A percentile compares a stretch with the other conserved stretches of the same genome.
phyloP scores from a whole-genome alignment of 352 stramenopile species.

The Elongisporangium anandrum region DNA sequence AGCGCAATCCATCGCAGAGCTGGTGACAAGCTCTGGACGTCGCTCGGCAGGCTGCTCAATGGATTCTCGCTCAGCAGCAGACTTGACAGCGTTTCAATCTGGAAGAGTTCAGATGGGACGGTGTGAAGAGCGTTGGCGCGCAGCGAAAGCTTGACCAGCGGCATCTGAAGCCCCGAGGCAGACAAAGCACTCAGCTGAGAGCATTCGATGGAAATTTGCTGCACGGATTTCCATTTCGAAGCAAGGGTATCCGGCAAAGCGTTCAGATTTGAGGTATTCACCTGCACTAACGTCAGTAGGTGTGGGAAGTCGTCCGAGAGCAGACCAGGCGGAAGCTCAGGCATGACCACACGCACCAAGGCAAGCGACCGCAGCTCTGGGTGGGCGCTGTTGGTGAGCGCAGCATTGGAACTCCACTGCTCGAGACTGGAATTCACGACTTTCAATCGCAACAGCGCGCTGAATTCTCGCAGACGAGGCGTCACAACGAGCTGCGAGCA shows the following conservation, averaged over 20 bases:
- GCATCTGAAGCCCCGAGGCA: background rate
- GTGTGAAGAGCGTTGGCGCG: background rate
- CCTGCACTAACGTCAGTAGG: background rate
- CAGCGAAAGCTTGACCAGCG: background rate
- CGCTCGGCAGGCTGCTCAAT: background rate
- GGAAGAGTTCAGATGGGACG: background rate
- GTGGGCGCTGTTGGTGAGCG: constrained; percentile 11
- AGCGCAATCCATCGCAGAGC: background rate
- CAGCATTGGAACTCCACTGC: constrained; percentile 7
- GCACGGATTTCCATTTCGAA: background rate
- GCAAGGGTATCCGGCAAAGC: background rate
- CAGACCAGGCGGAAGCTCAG: constrained; percentile 15
- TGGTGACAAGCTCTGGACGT: background rate
- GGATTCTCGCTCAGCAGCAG: background rate
- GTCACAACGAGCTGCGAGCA: constrained; percentile 19
- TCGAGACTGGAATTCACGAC: constrained; percentile 24
- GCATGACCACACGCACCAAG: constrained; percentile 14
- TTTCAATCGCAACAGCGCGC: constrained; percentile 13
- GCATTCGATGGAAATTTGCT: background rate
- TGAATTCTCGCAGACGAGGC: constrained; percentile 13
- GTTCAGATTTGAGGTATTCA: background rate
- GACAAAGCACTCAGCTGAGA: background rate
- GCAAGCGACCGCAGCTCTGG: constrained; percentile 13
- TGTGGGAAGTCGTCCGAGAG: constrained; percentile 12
- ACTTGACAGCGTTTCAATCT: background rate